Conservation (phyloP, 1,139 yeast genomes). For the Tardiomyces blankii region DNA sequence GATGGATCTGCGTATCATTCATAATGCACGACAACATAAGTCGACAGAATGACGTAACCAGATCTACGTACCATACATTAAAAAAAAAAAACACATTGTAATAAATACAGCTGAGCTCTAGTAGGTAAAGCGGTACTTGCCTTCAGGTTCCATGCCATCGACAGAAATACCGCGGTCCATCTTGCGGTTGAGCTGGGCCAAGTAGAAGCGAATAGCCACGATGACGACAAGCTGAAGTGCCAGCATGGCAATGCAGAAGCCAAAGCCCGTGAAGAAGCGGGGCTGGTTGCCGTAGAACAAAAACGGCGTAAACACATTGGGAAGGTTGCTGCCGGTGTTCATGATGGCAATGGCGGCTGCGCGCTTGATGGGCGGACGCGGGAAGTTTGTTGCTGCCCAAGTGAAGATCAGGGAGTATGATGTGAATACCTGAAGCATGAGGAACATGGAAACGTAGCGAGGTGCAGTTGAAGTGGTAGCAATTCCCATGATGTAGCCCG, state of each 20-base stretch:
- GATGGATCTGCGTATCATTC: too few relatives aligned
- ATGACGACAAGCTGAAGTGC: conserved; percentile 10
- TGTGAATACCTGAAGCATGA: conserved; percentile 49
- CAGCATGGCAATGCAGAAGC: conserved; percentile 14
- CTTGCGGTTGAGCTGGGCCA: conserved; percentile 13
- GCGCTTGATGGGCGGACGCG: conserved; percentile 43
- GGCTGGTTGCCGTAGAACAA: conserved; percentile 14
- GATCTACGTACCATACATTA: too few relatives aligned
- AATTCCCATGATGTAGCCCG: conserved; percentile 43
- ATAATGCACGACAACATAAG: too few relatives aligned
- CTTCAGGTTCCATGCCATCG: conserved; percentile 18
- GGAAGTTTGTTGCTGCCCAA: conserved; percentile 43
- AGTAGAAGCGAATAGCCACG: conserved; percentile 9
- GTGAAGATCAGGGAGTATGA: conserved; percentile 44
- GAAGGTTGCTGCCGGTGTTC: conserved; percentile 19
- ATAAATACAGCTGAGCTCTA: too few relatives aligned
- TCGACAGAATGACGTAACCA: too few relatives aligned
- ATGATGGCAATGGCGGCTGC: conserved; percentile 27
- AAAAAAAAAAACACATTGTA: background rate
- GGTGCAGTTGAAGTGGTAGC: conserved; percentile 47
- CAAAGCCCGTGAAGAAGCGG: conserved; percentile 18
- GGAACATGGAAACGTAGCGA: conserved; percentile 49
- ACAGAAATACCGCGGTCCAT: conserved; percentile 16
- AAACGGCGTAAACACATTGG: conserved; percentile 18
- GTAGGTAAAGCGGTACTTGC: conserved; percentile 15